Evolutionary conservation across 768 basidiomycete species (phyloP), one percentile per base, ranked within the genome.

Genomic region (Russula earlei): DNA sequence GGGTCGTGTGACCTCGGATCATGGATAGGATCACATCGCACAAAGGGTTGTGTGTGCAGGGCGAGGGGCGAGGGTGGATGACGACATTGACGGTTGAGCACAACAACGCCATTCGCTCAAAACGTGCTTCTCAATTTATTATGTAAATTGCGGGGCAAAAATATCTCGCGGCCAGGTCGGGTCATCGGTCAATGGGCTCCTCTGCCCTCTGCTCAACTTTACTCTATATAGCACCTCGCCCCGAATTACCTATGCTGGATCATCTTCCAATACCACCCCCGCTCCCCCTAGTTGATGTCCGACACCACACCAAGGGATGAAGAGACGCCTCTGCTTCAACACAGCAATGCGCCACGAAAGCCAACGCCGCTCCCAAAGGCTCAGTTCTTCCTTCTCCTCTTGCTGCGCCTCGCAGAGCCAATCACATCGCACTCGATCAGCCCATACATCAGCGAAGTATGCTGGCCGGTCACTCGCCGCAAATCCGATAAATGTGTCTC

Each of bases 371-470:
- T 79, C 5, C 79, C 78, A 2, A 72, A 63, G 52, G 55, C 72
- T 34, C 78, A 79, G 70, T 67, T 80, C 17, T 59, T 62, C 2
- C 64, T 77, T n/a, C 63, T 80, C 36, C 61, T 80, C 49, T 65
- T 79, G 37, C 61, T 75, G 15, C 71, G 71, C 60, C 62, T 80
- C 33, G 70, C 74, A 17, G 79, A 80, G 65, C 78, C 78, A 14
- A 71, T 78, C 41, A 72, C 75, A 3, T 70, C 74, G 2, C 67
- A 71, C 33, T 74, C 70, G 24, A 80, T 80, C 36, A 73, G 72
- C 42, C 78, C 78, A 0, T 80, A 77, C 66, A 72, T 80, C 20
- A 76, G 75, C 56, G 73, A 79, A 63, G 77, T 74, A 40, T 15
- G 66, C 51, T 7, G 41, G 5, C 14, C 36, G 1, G 2, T n/a